Evolutionary conservation across 2,329 filamentous ascomycete genomes (phyloP), one percentile per base, ranked within the genome.

Genomic region (Beauveria australis): DNA sequence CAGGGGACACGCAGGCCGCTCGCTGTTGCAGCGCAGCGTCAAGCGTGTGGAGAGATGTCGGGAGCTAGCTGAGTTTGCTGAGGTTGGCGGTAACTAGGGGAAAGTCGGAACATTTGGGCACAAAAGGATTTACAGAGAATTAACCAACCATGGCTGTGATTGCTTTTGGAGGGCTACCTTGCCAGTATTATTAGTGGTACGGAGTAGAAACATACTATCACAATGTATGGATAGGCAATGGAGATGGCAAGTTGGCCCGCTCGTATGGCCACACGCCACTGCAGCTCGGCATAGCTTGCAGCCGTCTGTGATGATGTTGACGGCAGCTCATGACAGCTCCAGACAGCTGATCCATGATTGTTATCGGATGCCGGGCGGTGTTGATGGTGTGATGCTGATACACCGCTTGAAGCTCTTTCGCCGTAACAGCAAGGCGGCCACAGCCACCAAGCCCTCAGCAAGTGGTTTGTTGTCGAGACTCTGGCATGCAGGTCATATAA

Each of bases 261-360:
- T 55, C 53, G 41, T 55, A 55, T 47, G 41, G 53, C 41, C 41
- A 55, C 53, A 46, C 53, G 41, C 53, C 53, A 37, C 53, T 33
- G 41, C 26, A 47, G 10, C 48, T 26, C 26, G 43, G 46, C 46
- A 28, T 51, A 33, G 33, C 30, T 33, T n/a, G n/a, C 28, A 10
- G 19, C 19, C 33, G 19, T n/a, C 51, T 18, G 14, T 8, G 6
- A 7, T 53, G 30, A 14, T 46, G n/a, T 9, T 24, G 40, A 26
- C 43, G 33, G 10, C 30, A 10, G 33, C 47, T 18, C 24, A 24
- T 44, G 33, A 12, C 30, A 10, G 33, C 47, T 18, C 24, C 22
- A 14, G 33, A 40, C 52, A 54, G 52, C 53, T 54, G 53, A 54
- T 4, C 52, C 19, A n/a, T 30, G n/a, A 26, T 37, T 37, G 33